Evolutionary conservation across 257 asterid genomes (phyloP).

Genomic region (Nicotiana tomentosiformis): DNA sequence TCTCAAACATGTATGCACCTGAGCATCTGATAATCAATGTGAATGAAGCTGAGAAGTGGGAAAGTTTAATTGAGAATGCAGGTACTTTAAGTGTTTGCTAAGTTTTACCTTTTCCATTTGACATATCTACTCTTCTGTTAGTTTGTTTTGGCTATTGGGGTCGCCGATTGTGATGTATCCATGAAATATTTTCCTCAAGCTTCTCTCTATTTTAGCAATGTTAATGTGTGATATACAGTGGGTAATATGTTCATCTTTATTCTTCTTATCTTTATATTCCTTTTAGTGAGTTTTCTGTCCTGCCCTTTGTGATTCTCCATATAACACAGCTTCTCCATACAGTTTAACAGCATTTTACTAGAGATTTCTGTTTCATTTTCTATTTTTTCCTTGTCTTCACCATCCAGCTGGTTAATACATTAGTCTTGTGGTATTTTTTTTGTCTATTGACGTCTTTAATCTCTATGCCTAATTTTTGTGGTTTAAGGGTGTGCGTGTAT

Average conservation of each 20-base stretch:
- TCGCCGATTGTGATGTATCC: not conserved
- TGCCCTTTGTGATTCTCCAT: not conserved
- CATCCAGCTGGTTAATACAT: not conserved
- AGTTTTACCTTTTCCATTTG: not conserved
- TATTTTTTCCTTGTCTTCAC: not conserved
- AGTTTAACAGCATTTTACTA: not conserved
- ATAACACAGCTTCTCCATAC: not conserved
- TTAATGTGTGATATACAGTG: not conserved
- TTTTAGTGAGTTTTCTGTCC: not conserved
- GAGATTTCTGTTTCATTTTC: not conserved
- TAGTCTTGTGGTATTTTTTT: not conserved
- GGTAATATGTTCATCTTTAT: not conserved
- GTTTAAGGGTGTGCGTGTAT: not conserved
- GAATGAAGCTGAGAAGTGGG: conserved; percentile 98
- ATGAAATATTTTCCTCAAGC: not conserved
- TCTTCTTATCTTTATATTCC: not conserved
- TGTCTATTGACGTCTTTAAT: not conserved
- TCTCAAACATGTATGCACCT: conserved; percentile 91
- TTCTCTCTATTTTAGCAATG: not conserved
- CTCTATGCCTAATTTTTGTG: not conserved
- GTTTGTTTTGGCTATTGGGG: conserved; percentile 6
- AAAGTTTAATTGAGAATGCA: conserved; percentile 79
- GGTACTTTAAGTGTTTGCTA: conserved; percentile 33
- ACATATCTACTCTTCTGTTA: not conserved
- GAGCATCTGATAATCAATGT: conserved; percentile 92